Conservation (phyloP, 106 monocot species). For the Acanthochlamys bracteata region DNA sequence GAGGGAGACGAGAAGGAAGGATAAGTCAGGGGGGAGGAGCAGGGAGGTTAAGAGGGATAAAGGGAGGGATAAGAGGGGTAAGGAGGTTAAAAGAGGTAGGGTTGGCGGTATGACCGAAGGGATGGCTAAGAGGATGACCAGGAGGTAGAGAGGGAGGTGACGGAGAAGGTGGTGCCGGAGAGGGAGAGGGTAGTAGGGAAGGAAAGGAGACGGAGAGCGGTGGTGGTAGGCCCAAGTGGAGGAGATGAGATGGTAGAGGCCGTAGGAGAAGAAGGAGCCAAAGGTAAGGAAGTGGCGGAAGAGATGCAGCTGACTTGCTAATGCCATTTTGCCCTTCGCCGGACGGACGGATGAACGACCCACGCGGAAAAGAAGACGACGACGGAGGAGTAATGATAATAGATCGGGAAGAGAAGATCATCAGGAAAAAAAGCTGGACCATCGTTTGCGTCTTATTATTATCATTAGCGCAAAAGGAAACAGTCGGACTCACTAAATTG, state of each 20-base stretch:
- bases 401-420: too few relatives aligned
- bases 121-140: slow-evolving; percentile 10
- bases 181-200: slow-evolving; percentile 43
- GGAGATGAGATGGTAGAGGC: slow-evolving; percentile 12
- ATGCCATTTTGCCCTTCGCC: background rate
- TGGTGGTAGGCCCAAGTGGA: background rate
- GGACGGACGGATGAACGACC: background rate
- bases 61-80: background rate
- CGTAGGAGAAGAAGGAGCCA: background rate
- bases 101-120: slow-evolving; percentile 2
- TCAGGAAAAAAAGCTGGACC: too few relatives aligned
- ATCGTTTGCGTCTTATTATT: background rate
- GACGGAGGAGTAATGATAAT: too few relatives aligned
- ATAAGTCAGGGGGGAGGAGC: slow-evolving; percentile 17
- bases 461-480: background rate
- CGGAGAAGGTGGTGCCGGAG: slow-evolving; percentile 12
- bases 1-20: slow-evolving; percentile 39
- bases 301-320: background rate
- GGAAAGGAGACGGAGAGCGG: slow-evolving; percentile 8
- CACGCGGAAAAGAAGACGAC: background rate
- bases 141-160: slow-evolving; percentile 18
- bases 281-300: background rate
- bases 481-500: too few relatives aligned
- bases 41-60: background rate
- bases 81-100: background rate